Conservation (phyloP, 495 filamentous ascomycete species). For the Hypoxylon rickii region DNA sequence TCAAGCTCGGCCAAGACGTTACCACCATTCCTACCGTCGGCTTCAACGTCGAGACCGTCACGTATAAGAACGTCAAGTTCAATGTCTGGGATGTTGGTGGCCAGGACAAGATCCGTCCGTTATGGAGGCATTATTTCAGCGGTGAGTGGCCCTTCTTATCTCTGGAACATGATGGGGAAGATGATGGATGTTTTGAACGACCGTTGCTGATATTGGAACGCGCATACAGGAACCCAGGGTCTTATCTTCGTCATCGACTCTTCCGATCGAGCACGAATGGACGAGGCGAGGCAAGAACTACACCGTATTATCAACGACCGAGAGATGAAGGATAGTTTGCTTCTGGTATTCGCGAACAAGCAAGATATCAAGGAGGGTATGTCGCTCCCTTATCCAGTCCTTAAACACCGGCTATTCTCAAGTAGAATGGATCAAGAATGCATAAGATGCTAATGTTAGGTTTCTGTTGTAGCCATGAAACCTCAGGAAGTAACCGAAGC, state of each 20-base stretch:
- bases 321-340: conserved; percentile 95
- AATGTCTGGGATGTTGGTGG: conserved; percentile 99
- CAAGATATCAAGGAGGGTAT: conserved; percentile 87
- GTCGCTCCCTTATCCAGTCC: conserved; percentile 43
- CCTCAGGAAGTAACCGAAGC: conserved; percentile 84
- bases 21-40: conserved; percentile 99
- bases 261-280: conserved; percentile 80
- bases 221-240: conserved; percentile 78
- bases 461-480: conserved; percentile 67
- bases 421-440: neutral
- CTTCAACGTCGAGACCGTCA: conserved; percentile 99
- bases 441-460: neutral
- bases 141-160: conserved; percentile 57
- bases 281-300: conserved; percentile 87
- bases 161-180: no score
- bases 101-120: conserved; percentile 97
- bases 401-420: no score
- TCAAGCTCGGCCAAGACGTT: conserved; percentile 96
- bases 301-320: conserved; percentile 95
- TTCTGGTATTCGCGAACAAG: conserved; percentile 98
- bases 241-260: conserved; percentile 98
- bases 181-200: neutral
- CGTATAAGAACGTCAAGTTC: conserved; percentile 99
- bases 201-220: neutral
- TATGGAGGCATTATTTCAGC: conserved; percentile 99